Base-by-base conservation (phyloP, 306 rosid species). In the Lagenaria siceraria region DNA sequence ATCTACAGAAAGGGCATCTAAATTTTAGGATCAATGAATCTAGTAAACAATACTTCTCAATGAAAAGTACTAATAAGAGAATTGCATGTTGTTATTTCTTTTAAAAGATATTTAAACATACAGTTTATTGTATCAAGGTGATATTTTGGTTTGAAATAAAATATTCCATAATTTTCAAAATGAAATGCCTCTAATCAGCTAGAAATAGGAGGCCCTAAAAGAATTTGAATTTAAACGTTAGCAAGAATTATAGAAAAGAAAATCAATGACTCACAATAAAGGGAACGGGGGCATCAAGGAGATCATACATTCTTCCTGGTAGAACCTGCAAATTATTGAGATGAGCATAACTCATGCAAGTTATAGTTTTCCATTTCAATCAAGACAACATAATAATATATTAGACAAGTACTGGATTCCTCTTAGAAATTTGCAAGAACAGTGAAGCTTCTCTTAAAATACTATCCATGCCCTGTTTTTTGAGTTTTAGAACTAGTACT, bases 211-310 rank as follows among this genome's bases (percentile, higher is more conserved):
- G 7, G 56, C 22, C 56, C 54, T 19, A 19, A 65, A 66, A 38
- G 22, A 40, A 12, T 64, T 64, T 13, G 38, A 54, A 70, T 24
- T 70, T 43, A 27, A 73, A 72, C 38, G 80, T 49, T 21, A 42
- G 35, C 17, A 49, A 59, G 25, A 55, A 74, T 58, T 36, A n/a
- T 70, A 46, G 40, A 82, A 52, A 24, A 75, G 31, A 54, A 46
- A 63, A 62, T 59, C 29, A 12, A 48, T 18, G n/a, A 83, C 99
- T 90, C 86, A 95, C 99, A 78, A 95, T 89, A 76, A 87, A 95
- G 58, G 99, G 99, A 83, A 95, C 97, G 71, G 98, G 99, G 38
- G 97, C 99, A 74, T 92, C 99, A 77, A 95, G 93, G 88, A 95
- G 92, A 79, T 95, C 99, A 76, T 87, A 76, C 93, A 95, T 95